phyloP scores from a whole-genome alignment of 208 protist genomes.

The Crithidia thermophila region DNA sequence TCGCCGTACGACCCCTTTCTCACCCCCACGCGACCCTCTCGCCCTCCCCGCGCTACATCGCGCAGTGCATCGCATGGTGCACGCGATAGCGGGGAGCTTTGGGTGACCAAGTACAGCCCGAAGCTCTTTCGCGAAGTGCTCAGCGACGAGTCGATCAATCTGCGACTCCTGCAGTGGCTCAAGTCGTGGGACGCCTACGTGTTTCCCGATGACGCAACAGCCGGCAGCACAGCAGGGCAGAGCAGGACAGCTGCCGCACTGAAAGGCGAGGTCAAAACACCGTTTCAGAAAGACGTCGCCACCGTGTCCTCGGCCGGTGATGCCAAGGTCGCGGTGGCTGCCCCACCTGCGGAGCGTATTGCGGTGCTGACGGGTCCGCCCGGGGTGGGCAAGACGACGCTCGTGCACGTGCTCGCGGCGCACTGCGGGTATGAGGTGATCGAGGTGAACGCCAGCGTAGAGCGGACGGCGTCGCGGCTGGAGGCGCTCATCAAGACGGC shows the following conservation, averaged over 20 bases:
- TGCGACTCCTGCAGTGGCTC: slow-evolving; percentile 82
- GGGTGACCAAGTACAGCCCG: slow-evolving; percentile 79
- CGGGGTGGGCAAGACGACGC: slow-evolving; percentile 96
- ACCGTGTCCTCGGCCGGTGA: background rate
- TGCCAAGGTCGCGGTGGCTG: background rate
- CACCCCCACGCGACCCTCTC: background rate
- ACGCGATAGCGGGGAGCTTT: slow-evolving; percentile 38
- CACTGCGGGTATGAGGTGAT: slow-evolving; percentile 94
- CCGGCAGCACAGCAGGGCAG: background rate
- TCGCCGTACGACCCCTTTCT: background rate
- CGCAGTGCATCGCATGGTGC: background rate
- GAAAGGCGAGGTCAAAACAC: too few species aligned
- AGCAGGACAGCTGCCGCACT: background rate
- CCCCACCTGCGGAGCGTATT: slow-evolving; percentile 66
- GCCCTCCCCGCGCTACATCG: background rate
- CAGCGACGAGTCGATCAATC: slow-evolving; percentile 80
- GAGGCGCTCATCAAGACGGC: slow-evolving; percentile 71
- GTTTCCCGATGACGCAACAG: slow-evolving; percentile 34
- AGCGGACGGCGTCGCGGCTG: slow-evolving; percentile 77
- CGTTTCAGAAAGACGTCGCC: background rate
- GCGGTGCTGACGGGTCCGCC: slow-evolving; percentile 92
- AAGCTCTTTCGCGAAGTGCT: slow-evolving; percentile 79
- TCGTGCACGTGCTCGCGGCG: slow-evolving; percentile 93
- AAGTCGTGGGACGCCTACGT: slow-evolving; percentile 82
- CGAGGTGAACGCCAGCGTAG: slow-evolving; percentile 96